Evolutionary conservation across 345 rosid species (phyloP).

Genomic region (Camelina laxa): DNA sequence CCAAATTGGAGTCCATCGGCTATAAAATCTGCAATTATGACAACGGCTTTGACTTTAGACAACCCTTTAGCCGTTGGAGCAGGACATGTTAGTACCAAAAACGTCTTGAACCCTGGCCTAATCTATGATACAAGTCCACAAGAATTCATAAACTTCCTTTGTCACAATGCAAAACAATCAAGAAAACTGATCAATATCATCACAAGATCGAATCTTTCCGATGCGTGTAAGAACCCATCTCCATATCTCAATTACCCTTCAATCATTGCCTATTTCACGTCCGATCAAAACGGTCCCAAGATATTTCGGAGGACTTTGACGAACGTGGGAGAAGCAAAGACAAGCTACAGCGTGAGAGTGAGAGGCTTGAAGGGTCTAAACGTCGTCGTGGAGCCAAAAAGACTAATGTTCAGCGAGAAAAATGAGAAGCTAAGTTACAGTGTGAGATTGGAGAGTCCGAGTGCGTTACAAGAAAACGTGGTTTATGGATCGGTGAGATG

Average conservation of each 20-base stretch:
- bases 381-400: conserved; percentile 59
- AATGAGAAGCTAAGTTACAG: conserved; percentile 57
- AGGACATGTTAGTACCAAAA: conserved; percentile 52
- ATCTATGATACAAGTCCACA: conserved; percentile 56
- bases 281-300: conserved; percentile 31
- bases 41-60: conserved; percentile 53
- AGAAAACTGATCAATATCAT: conserved; percentile 45
- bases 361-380: conserved; percentile 54
- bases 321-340: conserved; percentile 54
- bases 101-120: conserved; percentile 63
- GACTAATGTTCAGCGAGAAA: conserved; percentile 52
- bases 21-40: conserved; percentile 60
- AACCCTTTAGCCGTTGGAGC: conserved; percentile 74
- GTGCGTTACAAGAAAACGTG: conserved; percentile 44
- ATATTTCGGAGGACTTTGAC: conserved; percentile 55
- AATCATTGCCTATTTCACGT: conserved; percentile 52
- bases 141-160: conserved; percentile 58
- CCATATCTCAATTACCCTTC: conserved; percentile 64
- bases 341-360: conserved; percentile 51
- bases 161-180: conserved; percentile 46
- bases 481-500: conserved; percentile 59
- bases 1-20: conserved; percentile 64
- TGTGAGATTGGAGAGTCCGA: conserved; percentile 57
- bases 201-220: conserved; percentile 45
- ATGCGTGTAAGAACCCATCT: conserved; percentile 46